Evolutionary conservation across 768 basidiomycete species (phyloP).

Genomic region (Russula sp.): DNA sequence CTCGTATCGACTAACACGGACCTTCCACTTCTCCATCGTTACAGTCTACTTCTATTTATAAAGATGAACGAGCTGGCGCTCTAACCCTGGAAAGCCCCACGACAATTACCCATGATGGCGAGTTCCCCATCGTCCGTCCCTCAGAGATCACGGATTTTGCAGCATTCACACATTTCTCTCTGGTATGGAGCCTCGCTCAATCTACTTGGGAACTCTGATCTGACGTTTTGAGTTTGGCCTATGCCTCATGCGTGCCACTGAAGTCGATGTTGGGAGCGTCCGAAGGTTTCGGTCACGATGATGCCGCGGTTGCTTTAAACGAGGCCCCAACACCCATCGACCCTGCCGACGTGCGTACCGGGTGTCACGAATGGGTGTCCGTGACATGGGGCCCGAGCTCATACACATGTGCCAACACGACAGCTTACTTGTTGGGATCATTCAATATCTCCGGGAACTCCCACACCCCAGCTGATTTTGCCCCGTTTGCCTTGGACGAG

Average conservation of each 20-base stretch:
- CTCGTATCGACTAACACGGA: neutral
- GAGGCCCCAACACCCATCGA: too few species aligned
- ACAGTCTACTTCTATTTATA: neutral
- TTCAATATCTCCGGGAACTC: too few species aligned
- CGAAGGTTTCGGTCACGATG: neutral
- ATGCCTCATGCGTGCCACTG: neutral
- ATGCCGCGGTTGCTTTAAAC: neutral
- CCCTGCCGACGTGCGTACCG: too few species aligned
- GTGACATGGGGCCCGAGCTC: too few species aligned
- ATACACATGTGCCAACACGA: too few species aligned
- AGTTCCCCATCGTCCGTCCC: neutral
- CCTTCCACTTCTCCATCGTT: neutral
- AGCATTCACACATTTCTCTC: neutral
- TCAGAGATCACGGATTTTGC: neutral
- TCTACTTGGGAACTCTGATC: neutral
- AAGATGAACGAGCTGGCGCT: too few species aligned
- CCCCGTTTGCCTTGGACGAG: too few species aligned
- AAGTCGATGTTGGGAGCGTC: neutral
- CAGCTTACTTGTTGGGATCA: too few species aligned
- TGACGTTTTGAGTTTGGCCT: neutral
- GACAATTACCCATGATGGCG: neutral
- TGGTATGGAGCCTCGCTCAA: neutral
- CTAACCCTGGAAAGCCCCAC: too few species aligned
- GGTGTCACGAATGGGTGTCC: too few species aligned
- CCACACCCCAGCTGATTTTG: neutral